Percentiles rank a stretch among this genome's conserved stretches.
These are phyloP conservation scores for Mimosa pudica DNA, from an alignment of 306 rosid genomes.

Conservation along the genomic window DNA sequence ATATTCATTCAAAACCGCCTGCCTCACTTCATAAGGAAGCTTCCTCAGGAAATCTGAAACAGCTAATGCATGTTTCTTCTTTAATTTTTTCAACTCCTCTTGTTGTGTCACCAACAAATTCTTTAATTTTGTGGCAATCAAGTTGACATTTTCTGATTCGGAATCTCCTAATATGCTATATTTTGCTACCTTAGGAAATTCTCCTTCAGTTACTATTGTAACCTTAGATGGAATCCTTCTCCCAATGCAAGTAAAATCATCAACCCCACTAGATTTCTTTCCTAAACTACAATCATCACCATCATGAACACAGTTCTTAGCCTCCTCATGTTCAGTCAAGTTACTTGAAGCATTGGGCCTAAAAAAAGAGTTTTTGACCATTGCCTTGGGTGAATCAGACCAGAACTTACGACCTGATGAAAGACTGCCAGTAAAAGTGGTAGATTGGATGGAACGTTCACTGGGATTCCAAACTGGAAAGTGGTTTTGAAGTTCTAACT, in stretches of 20 bases:
- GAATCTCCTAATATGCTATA: slow-evolving; percentile 19
- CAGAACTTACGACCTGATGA: slow-evolving; percentile 90
- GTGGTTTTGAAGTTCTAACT: slow-evolving; percentile 67
- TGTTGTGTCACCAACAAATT: slow-evolving; percentile 55
- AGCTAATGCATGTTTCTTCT: slow-evolving; percentile 63
- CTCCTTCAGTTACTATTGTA: slow-evolving; percentile 35
- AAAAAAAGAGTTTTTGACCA: slow-evolving; percentile 55
- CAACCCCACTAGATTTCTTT: slow-evolving; percentile 37
- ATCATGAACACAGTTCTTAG: slow-evolving; percentile 6
- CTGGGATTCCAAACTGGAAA: slow-evolving; percentile 64
- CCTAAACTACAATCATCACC: slow-evolving; percentile 30
- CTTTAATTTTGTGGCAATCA: slow-evolving; percentile 49
- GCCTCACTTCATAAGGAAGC: slow-evolving; percentile 51
- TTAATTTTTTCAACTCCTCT: slow-evolving; percentile 63
- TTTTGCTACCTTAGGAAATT: slow-evolving; percentile 36
- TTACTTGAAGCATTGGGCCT: slow-evolving; percentile 48
- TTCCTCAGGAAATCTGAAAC: slow-evolving; percentile 54
- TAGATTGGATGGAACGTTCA: slow-evolving; percentile 40
- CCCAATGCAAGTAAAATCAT: background rate
- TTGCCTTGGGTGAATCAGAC: slow-evolving; percentile 77
- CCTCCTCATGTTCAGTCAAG: slow-evolving; percentile 33
- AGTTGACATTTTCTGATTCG: slow-evolving; percentile 44
- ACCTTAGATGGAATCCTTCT: slow-evolving; percentile 31
- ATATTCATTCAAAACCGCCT: slow-evolving; percentile 49
- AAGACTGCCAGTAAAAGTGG: slow-evolving; percentile 43